Evolutionary conservation across 768 basidiomycete species (phyloP).

Genomic region (Rubroboletus satanas): DNA sequence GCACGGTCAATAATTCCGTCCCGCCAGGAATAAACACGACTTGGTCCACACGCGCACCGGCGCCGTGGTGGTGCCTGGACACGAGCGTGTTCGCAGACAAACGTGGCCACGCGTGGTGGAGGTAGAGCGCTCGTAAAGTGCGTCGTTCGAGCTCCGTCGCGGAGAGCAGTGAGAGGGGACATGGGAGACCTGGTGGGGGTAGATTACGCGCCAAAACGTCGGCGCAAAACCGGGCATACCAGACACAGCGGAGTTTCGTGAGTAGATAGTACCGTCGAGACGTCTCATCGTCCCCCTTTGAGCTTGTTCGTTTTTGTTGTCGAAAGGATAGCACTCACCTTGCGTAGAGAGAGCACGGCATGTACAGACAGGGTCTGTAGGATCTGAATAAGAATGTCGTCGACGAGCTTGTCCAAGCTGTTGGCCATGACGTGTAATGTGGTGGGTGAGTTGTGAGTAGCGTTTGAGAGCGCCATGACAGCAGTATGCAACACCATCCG

Average conservation of each 20-base stretch:
- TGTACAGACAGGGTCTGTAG: conserved; percentile 12
- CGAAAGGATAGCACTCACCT: conserved; percentile 11
- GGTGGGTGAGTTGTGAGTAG: background rate
- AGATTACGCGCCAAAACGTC: conserved; percentile 22
- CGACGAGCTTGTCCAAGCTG: conserved; percentile 24
- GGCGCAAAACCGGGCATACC: conserved; percentile 20
- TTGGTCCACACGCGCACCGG: conserved; percentile 18
- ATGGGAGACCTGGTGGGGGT: conserved; percentile 17
- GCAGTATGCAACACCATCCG: background rate
- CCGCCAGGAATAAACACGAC: conserved; percentile 27
- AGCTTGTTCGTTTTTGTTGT: background rate
- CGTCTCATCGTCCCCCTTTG: conserved; percentile 12
- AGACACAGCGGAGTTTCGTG: conserved; percentile 23
- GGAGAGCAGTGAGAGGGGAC: conserved; percentile 12
- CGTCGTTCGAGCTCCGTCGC: conserved; percentile 26
- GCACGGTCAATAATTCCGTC: conserved; percentile 26
- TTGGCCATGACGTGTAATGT: background rate
- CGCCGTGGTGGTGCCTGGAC: background rate
- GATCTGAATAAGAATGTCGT: conserved; percentile 26
- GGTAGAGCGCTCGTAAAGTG: conserved; percentile 26
- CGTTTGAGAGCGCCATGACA: conserved; percentile 4
- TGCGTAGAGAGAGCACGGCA: conserved; percentile 21
- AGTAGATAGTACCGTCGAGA: conserved; percentile 28
- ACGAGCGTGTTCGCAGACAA: conserved; percentile 13
- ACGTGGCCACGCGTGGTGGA: conserved; percentile 21